phyloP scores from a whole-genome alignment of 2,329 filamentous ascomycete species.

The Verticillium tricorpus region DNA sequence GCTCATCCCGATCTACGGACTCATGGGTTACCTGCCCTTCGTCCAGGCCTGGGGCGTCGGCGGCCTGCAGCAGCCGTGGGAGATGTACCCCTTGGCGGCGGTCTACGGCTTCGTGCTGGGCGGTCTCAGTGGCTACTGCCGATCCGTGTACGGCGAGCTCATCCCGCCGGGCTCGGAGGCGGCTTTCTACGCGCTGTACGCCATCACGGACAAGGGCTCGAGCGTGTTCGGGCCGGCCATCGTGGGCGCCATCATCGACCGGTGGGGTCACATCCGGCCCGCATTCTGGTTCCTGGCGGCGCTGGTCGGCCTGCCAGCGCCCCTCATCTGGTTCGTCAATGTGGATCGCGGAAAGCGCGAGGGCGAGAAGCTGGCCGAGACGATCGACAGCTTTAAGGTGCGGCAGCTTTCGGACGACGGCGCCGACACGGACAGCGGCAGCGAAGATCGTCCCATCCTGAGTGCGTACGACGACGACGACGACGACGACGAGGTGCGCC shows the following conservation, averaged over 20 bases:
- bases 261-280: slow-evolving; percentile 71
- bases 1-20: slow-evolving; percentile 84
- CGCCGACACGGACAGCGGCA: slow-evolving; percentile 21
- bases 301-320: slow-evolving; percentile 79
- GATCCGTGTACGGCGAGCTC: slow-evolving; percentile 86
- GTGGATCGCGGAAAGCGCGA: slow-evolving; percentile 73
- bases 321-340: slow-evolving; percentile 79
- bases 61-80: slow-evolving; percentile 90
- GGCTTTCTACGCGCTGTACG: slow-evolving; percentile 93
- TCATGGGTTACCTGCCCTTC: slow-evolving; percentile 81
- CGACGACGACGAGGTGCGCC: slow-evolving; percentile 10
- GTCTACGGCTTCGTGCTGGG: slow-evolving; percentile 93
- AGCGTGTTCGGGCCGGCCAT: slow-evolving; percentile 92
- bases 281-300: slow-evolving; percentile 90
- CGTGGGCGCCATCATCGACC: slow-evolving; percentile 88
- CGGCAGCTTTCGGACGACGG: slow-evolving; percentile 9
- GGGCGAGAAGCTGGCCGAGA: slow-evolving; percentile 58
- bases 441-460: slow-evolving; percentile 29
- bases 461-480: slow-evolving; percentile 29
- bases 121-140: slow-evolving; percentile 87
- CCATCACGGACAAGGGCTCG: slow-evolving; percentile 95
- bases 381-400: slow-evolving; percentile 47
- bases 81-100: slow-evolving; percentile 90
- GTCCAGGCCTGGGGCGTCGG: slow-evolving; percentile 69
- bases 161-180: slow-evolving; percentile 93